Conservation (phyloP, 768 basidiomycete genomes). For the Goffeauzyma gilvescens region DNA sequence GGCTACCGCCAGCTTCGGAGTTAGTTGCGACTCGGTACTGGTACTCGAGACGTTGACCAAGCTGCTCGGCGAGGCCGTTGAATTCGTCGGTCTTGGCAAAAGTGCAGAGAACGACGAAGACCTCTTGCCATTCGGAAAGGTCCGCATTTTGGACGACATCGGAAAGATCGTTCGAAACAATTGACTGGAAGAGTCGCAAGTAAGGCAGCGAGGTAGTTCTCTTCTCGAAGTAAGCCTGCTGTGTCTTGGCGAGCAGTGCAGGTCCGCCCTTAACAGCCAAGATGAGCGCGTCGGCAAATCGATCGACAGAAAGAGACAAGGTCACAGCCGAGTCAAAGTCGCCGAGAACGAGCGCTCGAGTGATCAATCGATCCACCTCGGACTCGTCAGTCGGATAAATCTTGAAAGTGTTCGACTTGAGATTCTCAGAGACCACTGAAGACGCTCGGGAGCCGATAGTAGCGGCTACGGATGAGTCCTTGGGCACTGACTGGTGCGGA, state of each 20-base stretch:
- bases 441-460: conserved; percentile 83
- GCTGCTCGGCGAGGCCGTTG: conserved; percentile 65
- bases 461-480: conserved; percentile 83
- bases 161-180: conserved; percentile 73
- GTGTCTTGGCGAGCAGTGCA: conserved; percentile 66
- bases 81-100: conserved; percentile 77
- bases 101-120: conserved; percentile 88
- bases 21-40: conserved; percentile 45
- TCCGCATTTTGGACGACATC: conserved; percentile 96
- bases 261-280: conserved; percentile 79
- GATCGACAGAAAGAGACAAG: conserved; percentile 66
- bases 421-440: conserved; percentile 47
- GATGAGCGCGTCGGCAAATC: conserved; percentile 85
- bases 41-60: conserved; percentile 77
- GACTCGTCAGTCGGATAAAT: conserved; percentile 77
- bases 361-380: conserved; percentile 69
- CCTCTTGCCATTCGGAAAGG: conserved; percentile 81
- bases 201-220: conserved; percentile 60
- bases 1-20: conserved; percentile 33
- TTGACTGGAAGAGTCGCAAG: conserved; percentile 80
- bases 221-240: conserved; percentile 80
- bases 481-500: conserved; percentile 58
- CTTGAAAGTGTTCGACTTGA: conserved; percentile 67
- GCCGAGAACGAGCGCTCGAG: conserved; percentile 84
- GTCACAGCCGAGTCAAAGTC: conserved; percentile 85